Base-by-base conservation (phyloP, 1,139 yeast species). In the Saccharomyces hybrid region DNA sequence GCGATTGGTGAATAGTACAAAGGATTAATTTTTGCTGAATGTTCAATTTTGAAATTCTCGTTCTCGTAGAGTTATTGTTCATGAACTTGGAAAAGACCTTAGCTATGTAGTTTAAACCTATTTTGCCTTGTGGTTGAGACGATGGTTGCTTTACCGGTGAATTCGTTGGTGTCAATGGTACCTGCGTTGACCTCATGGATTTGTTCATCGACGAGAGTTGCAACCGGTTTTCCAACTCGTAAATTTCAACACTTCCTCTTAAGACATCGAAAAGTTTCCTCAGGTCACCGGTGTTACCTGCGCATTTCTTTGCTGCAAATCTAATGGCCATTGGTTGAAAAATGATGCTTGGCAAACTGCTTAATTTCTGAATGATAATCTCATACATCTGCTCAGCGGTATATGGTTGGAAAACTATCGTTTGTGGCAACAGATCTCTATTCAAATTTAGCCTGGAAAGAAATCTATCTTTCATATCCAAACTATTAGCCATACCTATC, bases 211-310 rank as follows among this genome's bases (percentile, higher is more conserved):
- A 52, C 8, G 50, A 29, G 5, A 55, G 48, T 3, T 25, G 8
- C 26, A 27, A 13, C 26, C 42, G 48, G 26, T 23, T 47, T 47
- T 65, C 67, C 51, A 68, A 54, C 67, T 91, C 98, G 2, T 85
- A 83, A 49, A 85, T 60, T 64, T 91, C 97, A 46, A 93, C 78
- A 20, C 95, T 81, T 57, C 83, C 80, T 63, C 87, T 81, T 61
- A 95, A 80, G n/a, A 93, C 80, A 68, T 93, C 99, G 68, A 93
- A 89, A 1, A 96, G 91, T 66, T 86, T 88, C 58, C 99, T 78
- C 57, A 93, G 74, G 71, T 93, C 99, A 51, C 99, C 99, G 0
- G 96, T 88, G 59, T 84, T 83, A 11, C 91, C 83, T 0, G 97
- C 91, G 13, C 95, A 81, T 67, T 89, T 93, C 61, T 85, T 85